A percentile compares a stretch with the other conserved stretches of the same genome.
phyloP scores from a whole-genome alignment of 306 rosid genomes.

The Argentina anserina region DNA sequence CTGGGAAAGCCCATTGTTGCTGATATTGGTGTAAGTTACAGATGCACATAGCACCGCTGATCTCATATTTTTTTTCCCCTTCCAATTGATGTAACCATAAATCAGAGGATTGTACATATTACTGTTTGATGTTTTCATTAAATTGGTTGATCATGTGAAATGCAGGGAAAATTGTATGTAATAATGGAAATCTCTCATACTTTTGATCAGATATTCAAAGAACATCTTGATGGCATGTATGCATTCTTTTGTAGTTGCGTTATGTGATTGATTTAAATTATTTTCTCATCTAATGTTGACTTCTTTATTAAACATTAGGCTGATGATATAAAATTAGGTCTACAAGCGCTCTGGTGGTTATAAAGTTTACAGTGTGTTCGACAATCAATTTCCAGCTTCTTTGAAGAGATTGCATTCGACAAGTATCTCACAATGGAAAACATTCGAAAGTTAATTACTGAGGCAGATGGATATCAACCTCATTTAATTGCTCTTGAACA shows the following conservation, averaged over 20 bases:
- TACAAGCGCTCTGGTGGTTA: conserved; percentile 47
- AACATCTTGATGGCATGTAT: conserved; percentile 46
- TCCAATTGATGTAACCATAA: not conserved
- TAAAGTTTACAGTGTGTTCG: conserved; percentile 38
- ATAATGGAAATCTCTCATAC: conserved; percentile 46
- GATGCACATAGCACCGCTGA: not conserved
- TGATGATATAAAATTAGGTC: conserved; percentile 2
- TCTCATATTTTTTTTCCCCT: not conserved
- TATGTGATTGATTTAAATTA: not conserved
- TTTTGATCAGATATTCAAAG: conserved; percentile 46
- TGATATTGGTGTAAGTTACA: conserved; percentile 40
- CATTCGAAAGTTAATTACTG: conserved; percentile 40
- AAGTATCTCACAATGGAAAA: conserved; percentile 37
- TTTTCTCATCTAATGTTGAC: not conserved
- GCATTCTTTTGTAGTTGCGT: not conserved
- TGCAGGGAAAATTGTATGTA: conserved; percentile 42
- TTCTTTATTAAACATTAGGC: conserved; percentile 4
- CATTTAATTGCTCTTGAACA: conserved; percentile 50
- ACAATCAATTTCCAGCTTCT: conserved; percentile 46
- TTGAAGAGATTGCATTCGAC: conserved; percentile 41
- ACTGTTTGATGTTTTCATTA: not conserved
- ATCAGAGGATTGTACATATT: not conserved
- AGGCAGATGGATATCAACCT: conserved; percentile 54
- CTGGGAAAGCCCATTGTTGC: conserved; percentile 40
- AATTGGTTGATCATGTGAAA: not conserved